Evolutionary conservation across 129 eudicot genomes (phyloP).

Genomic region (Saussurea involucrata): DNA sequence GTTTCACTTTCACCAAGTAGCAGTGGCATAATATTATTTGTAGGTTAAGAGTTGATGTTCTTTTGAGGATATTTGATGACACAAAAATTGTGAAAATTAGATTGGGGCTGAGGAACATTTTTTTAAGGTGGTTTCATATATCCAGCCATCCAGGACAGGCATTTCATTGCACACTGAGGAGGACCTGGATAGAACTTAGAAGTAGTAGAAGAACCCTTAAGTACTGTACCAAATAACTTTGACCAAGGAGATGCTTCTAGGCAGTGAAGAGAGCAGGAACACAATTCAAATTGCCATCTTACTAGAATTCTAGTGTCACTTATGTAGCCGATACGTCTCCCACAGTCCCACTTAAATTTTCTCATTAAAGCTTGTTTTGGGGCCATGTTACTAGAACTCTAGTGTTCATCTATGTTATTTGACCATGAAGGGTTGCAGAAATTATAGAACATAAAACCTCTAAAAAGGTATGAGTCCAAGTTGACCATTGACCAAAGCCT

Average conservation of each 20-base stretch:
- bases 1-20: neutral
- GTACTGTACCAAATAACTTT: neutral
- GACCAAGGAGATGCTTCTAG: too few species aligned
- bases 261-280: too few species aligned
- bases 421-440: neutral
- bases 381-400: neutral
- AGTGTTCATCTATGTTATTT: neutral
- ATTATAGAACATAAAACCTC: neutral
- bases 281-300: neutral
- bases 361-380: neutral
- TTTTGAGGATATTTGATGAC: neutral
- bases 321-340: neutral
- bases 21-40: neutral
- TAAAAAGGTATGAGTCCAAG: neutral
- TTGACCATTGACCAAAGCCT: neutral
- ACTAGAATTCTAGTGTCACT: neutral
- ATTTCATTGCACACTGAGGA: neutral
- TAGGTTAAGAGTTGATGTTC: neutral
- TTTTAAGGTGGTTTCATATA: neutral
- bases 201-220: neutral
- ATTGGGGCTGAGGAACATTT: neutral
- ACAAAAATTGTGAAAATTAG: neutral
- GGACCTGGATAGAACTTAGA: too few species aligned
- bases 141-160: neutral
- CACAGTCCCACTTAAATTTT: neutral